These are phyloP conservation scores for Mariannaea sp. DNA, from an alignment of 2,329 filamentous ascomycete species.

Conservation along the genomic window DNA sequence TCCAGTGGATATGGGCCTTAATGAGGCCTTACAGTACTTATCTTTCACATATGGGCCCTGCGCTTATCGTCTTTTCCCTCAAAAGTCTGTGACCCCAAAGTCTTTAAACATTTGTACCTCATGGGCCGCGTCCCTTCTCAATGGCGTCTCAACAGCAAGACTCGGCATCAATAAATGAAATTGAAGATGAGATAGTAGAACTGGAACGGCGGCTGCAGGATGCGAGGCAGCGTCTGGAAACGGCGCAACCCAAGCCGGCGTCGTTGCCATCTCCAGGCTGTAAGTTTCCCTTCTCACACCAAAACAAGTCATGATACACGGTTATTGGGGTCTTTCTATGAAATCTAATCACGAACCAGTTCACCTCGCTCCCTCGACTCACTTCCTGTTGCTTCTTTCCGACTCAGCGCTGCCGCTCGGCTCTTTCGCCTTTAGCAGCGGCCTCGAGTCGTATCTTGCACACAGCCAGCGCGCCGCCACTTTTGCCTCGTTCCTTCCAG, in stretches of 20 bases:
- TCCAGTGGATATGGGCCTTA: slow-evolving; percentile 31
- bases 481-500: slow-evolving; percentile 69
- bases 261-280: slow-evolving; percentile 23
- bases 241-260: slow-evolving; percentile 26
- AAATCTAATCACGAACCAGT: slow-evolving; percentile 5
- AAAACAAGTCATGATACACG: too few species aligned
- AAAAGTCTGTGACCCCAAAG: slow-evolving; percentile 7
- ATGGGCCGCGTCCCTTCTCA: slow-evolving; percentile 23
- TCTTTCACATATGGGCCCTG: slow-evolving; percentile 7
- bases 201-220: slow-evolving; percentile 59
- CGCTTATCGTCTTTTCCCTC: slow-evolving; percentile 32
- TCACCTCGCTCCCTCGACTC: slow-evolving; percentile 43
- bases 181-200: slow-evolving; percentile 61
- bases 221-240: slow-evolving; percentile 51
- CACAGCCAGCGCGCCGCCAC: slow-evolving; percentile 57
- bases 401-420: slow-evolving; percentile 83
- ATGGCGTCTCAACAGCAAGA: slow-evolving; percentile 35
- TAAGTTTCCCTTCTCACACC: slow-evolving; percentile 24
- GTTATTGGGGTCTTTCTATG: too few species aligned
- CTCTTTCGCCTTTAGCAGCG: slow-evolving; percentile 85
- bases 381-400: slow-evolving; percentile 76
- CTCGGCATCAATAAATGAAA: slow-evolving; percentile 36
- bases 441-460: slow-evolving; percentile 80
- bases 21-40: slow-evolving; percentile 24
- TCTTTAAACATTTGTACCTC: slow-evolving; percentile 10